Evolutionary conservation across 2,329 filamentous ascomycete species (phyloP).

Genomic region (Hypoxylon sp.): DNA sequence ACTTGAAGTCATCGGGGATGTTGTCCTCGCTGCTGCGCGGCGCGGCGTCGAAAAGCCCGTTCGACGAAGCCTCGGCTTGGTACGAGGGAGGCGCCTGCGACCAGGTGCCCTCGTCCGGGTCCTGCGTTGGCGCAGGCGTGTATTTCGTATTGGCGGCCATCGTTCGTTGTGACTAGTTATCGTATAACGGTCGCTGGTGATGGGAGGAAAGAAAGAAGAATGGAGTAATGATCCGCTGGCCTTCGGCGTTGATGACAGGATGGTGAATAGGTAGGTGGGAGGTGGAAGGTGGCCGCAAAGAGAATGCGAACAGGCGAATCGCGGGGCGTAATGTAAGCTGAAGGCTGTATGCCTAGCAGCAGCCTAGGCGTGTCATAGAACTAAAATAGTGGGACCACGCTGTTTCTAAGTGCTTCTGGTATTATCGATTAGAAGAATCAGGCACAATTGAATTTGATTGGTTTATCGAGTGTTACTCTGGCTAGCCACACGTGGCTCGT

Average conservation of each 20-base stretch:
- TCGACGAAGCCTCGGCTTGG: slow-evolving; percentile 65
- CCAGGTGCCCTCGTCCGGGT: slow-evolving; percentile 80
- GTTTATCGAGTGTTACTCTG: neutral
- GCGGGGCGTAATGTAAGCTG: slow-evolving; percentile 36
- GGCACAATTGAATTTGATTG: slow-evolving; percentile 1
- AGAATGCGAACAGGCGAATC: slow-evolving; percentile 28
- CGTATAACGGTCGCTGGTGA: slow-evolving; percentile 17
- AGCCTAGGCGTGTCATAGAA: slow-evolving; percentile 21
- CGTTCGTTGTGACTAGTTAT: neutral
- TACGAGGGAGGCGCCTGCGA: slow-evolving; percentile 87
- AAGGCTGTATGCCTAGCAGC: slow-evolving; percentile 21
- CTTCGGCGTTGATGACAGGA: slow-evolving; percentile 27
- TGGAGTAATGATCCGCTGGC: slow-evolving; percentile 35
- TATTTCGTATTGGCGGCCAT: slow-evolving; percentile 89
- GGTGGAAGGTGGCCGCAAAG: slow-evolving; percentile 5
- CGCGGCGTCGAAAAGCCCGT: slow-evolving; percentile 73
- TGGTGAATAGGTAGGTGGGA: slow-evolving; percentile 21
- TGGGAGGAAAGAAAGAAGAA: slow-evolving; percentile 21
- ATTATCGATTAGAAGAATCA: slow-evolving; percentile 2
- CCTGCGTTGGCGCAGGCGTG: slow-evolving; percentile 84
- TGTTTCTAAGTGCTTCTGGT: slow-evolving; percentile 29
- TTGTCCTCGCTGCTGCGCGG: slow-evolving; percentile 90
- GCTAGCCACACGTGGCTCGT: slow-evolving; percentile 21
- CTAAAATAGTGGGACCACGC: slow-evolving; percentile 10
- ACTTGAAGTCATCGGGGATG: slow-evolving; percentile 98